These are phyloP conservation scores for Aspergillus fumigatus DNA, from an alignment of 2,329 filamentous ascomycete genomes.

Conservation along the genomic window DNA sequence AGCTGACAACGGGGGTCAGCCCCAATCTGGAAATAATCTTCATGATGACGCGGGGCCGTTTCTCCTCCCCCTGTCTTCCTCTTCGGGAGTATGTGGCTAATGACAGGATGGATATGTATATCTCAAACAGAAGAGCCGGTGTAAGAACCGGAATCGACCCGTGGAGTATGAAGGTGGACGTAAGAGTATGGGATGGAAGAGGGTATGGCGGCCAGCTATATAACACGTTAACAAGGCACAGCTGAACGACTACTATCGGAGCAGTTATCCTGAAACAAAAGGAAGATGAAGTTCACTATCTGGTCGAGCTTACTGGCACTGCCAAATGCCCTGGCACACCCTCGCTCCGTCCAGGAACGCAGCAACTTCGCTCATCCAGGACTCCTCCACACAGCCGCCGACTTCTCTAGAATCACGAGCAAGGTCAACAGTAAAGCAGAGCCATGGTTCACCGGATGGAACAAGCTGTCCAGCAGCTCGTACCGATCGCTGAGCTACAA, in stretches of 20 bases:
- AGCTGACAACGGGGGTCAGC: neutral
- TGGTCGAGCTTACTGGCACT: neutral
- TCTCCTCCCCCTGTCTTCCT: neutral
- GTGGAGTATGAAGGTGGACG: neutral
- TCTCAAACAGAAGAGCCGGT: neutral
- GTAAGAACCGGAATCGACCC: neutral
- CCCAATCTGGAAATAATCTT: neutral
- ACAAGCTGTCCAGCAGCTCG: conserved; percentile 26
- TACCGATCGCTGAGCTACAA: conserved; percentile 28
- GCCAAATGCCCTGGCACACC: too few relatives aligned
- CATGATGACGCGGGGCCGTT: neutral
- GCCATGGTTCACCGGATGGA: conserved; percentile 34
- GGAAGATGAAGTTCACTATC: neutral
- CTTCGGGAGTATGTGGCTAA: neutral
- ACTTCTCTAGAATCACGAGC: conserved; percentile 39
- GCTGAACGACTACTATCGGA: neutral
- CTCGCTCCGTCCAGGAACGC: neutral
- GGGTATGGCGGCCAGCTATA: neutral
- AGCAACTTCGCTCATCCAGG: conserved; percentile 28
- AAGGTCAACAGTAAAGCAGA: conserved; percentile 31
- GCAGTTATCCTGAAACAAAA: too few relatives aligned
- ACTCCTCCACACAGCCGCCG: conserved; percentile 32
- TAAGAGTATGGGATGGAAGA: too few relatives aligned
- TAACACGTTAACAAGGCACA: neutral
- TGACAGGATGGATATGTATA: neutral